Conservation (phyloP, 208 protist genomes). For the Trypanosoma mega region DNA sequence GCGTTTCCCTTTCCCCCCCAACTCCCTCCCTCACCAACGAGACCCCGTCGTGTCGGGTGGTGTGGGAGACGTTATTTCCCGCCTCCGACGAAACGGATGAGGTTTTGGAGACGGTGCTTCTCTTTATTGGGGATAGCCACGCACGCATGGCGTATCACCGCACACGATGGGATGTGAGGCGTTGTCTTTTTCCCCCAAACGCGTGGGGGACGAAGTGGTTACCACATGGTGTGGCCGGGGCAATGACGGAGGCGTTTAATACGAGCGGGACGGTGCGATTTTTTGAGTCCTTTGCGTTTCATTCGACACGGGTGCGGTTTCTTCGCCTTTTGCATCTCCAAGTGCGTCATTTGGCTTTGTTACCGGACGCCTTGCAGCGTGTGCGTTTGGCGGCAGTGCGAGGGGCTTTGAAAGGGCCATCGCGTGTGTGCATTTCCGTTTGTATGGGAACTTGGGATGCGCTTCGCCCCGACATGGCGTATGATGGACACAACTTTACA, state of each 20-base stretch:
- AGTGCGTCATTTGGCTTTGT: too few species aligned
- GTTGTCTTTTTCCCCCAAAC: not conserved
- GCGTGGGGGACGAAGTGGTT: not conserved
- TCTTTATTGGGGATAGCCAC: conserved; percentile 5
- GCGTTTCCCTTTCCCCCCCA: too few species aligned
- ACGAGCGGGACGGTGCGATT: too few species aligned
- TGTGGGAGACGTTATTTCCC: not conserved
- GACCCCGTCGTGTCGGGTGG: too few species aligned
- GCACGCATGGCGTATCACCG: not conserved
- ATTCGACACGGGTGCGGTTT: too few species aligned
- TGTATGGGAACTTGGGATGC: not conserved
- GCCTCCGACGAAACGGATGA: not conserved
- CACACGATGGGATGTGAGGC: not conserved
- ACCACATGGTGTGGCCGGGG: too few species aligned
- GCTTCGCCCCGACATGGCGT: not conserved
- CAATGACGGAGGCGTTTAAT: too few species aligned
- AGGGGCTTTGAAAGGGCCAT: not conserved
- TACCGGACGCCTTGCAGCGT: not conserved
- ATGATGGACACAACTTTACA: conserved; percentile 1
- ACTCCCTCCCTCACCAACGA: too few species aligned
- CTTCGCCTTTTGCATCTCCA: too few species aligned
- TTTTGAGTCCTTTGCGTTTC: too few species aligned
- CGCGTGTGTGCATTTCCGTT: not conserved
- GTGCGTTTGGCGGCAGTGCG: not conserved
- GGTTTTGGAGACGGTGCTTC: not conserved